phyloP scores from a whole-genome alignment of 805 yeast species.

The Kazachstania kunashirensis region DNA sequence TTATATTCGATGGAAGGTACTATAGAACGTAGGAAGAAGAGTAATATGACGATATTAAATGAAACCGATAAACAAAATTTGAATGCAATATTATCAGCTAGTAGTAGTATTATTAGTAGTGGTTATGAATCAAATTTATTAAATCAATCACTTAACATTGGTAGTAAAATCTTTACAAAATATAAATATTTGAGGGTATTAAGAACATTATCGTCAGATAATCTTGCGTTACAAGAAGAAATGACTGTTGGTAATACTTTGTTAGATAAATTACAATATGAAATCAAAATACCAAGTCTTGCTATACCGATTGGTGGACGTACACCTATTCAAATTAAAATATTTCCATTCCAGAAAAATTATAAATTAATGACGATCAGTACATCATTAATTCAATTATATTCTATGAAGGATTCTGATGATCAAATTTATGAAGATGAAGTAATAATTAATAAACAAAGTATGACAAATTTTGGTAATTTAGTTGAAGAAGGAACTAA shows the following conservation, averaged over 20 bases:
- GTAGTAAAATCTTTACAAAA: neutral
- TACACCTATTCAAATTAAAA: conserved; percentile 54
- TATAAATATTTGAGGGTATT: conserved; percentile 64
- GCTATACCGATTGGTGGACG: conserved; percentile 81
- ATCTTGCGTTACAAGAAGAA: conserved; percentile 54
- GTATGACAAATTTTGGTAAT: conserved; percentile 38
- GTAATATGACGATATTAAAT: conserved; percentile 1
- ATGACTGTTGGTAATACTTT: conserved; percentile 85
- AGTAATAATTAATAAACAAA: conserved; percentile 43
- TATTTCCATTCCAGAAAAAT: conserved; percentile 76
- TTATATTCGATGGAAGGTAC: conserved; percentile 63
- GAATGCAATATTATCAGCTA: conserved; percentile 2
- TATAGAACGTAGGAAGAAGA: conserved; percentile 40
- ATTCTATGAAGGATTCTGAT: conserved; percentile 44
- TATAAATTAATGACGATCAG: conserved; percentile 57
- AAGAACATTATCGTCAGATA: conserved; percentile 73
- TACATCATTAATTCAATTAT: conserved; percentile 57
- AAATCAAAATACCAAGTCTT: conserved; percentile 71
- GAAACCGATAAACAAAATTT: conserved; percentile 1
- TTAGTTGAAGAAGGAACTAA: conserved; percentile 28
- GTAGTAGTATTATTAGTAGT: conserved; percentile 1
- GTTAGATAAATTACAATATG: conserved; percentile 83
- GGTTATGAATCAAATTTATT: conserved; percentile 2
- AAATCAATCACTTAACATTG: conserved; percentile 4
- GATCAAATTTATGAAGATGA: conserved; percentile 56